Conservation (phyloP, 352 stramenopile species). For the Pythium brachiatum region DNA sequence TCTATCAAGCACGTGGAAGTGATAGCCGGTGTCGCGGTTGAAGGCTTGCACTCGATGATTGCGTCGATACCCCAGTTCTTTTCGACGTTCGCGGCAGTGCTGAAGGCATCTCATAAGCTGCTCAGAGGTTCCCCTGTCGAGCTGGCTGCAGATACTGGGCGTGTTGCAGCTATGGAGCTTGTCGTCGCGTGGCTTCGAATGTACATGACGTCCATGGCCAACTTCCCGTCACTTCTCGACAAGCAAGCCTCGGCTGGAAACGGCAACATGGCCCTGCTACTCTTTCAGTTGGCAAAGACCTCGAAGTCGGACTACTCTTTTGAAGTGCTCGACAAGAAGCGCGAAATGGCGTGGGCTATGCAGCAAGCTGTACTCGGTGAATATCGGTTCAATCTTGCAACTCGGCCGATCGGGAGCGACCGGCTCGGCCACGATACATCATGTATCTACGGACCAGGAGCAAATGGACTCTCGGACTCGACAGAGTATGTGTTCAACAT, state of each 20-base stretch:
- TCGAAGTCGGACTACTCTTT: slow-evolving; percentile 40
- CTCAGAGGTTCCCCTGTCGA: slow-evolving; percentile 9
- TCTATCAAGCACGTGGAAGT: neutral
- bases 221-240: slow-evolving; percentile 56
- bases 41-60: neutral
- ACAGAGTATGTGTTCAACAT: slow-evolving; percentile 72
- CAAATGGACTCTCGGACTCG: slow-evolving; percentile 18
- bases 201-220: slow-evolving; percentile 42
- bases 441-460: slow-evolving; percentile 26
- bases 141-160: slow-evolving; percentile 2
- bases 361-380: slow-evolving; percentile 43
- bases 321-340: slow-evolving; percentile 23
- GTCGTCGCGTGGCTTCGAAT: slow-evolving; percentile 51
- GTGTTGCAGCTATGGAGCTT: slow-evolving; percentile 35
- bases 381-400: slow-evolving; percentile 43
- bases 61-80: slow-evolving; percentile 11
- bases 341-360: slow-evolving; percentile 32
- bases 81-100: slow-evolving; percentile 18
- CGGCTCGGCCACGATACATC: slow-evolving; percentile 34
- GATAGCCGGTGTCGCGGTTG: slow-evolving; percentile 3
- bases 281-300: slow-evolving; percentile 65
- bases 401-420: slow-evolving; percentile 40
- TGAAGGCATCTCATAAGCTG: slow-evolving; percentile 26
- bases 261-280: slow-evolving; percentile 50
- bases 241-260: slow-evolving; percentile 56